Base-by-base conservation (phyloP, 352 stramenopile species). In the Globisporangium nodosum region DNA sequence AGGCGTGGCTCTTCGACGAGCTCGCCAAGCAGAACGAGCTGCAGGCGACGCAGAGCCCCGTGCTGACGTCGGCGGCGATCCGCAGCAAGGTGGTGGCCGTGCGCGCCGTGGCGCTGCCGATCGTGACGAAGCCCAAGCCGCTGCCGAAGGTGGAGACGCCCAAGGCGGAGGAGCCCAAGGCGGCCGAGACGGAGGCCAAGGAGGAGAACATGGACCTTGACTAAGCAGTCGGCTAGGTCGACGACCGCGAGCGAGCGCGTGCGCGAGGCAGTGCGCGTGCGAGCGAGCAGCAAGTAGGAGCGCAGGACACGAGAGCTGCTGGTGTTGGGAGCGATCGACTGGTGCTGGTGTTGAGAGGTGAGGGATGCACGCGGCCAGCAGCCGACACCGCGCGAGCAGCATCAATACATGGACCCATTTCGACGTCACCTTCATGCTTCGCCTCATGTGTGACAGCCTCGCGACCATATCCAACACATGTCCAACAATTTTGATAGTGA, bases 41-140 rank as follows among this genome's bases (percentile, higher is more conserved):
- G 49, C 67, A 77, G 52, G 57, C 81, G 12, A 95, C 95, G 58
- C 76, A 90, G 39, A 79, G 97, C 60, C 96, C 97, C 0, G 90
- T 93, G 49, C 76, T 99, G 31, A 98, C 89, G 54, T 92, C 90
- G 49, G 73, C 73, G 30, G 70, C 87, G 50, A 97, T 99, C 59
- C 81, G 86, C 60, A 78, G 63, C 53, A 98, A 97, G 79, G 82
- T 93, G 39, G 88, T 88, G 54, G 85, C 93, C n/a, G 70, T 99
- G 46, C 85, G 86, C 40, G 85, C 87, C 37, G 73, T 90, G 50
- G 94, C 89, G 55, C 83, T 96, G 58, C 95, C 96, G 24, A 96
- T 99, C 63, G 96, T 98, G 67, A 97, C 96, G 64, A 99, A 99
- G 81, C 96, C 96, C 13, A 98, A 98, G 71, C 90, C 89, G 52